Evolutionary conservation across 208 protist species (phyloP).

Genomic region (Acanthamoeba castellanii): DNA sequence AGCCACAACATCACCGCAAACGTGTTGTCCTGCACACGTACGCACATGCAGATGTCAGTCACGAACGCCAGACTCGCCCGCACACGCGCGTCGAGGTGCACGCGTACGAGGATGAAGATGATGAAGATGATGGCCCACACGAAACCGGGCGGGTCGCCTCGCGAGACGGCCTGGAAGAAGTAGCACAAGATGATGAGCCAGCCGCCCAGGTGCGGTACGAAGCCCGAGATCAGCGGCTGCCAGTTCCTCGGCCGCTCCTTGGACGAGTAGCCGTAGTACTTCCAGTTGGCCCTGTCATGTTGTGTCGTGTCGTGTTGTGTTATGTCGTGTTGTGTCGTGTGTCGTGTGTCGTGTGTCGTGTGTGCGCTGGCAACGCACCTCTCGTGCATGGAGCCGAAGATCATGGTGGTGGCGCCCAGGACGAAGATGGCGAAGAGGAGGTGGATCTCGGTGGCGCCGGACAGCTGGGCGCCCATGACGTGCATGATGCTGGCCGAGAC

Average conservation of each 20-base stretch:
- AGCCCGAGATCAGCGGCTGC: background rate
- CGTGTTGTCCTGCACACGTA: background rate
- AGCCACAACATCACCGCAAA: slow-evolving; percentile 7
- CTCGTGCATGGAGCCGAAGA: background rate
- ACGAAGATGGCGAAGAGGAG: background rate
- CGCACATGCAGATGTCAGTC: too few relatives aligned
- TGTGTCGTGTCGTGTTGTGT: too few relatives aligned
- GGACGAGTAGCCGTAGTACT: background rate
- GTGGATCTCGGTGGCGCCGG: background rate
- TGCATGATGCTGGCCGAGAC: background rate
- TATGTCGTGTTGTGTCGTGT: too few relatives aligned
- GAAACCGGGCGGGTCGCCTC: background rate
- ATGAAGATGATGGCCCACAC: slow-evolving; percentile 12
- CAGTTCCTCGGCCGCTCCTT: background rate
- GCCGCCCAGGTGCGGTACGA: background rate
- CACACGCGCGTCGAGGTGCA: background rate
- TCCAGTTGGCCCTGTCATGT: background rate
- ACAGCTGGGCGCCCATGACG: background rate
- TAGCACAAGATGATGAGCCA: background rate
- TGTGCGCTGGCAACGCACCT: background rate
- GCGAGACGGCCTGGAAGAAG: background rate
- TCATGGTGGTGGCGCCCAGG: background rate
- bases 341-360: background rate
- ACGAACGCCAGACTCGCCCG: background rate
- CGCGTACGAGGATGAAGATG: background rate